A percentile compares a stretch with the other conserved stretches of the same genome.
Conservation (phyloP, 2,329 filamentous ascomycete species). For the Calonectria montana region DNA sequence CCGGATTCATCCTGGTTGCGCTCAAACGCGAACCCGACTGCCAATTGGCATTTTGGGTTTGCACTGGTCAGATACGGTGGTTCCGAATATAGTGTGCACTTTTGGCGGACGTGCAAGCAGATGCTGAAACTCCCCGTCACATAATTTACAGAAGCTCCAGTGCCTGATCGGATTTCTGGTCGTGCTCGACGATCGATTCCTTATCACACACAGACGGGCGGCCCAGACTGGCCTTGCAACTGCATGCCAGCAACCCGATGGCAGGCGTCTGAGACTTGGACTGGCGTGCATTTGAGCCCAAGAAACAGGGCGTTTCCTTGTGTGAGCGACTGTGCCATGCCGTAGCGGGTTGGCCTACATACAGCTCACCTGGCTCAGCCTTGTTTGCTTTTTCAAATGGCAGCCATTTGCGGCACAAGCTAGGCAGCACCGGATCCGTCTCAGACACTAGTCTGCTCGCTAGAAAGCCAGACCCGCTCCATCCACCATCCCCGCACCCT, state of each 20-base stretch:
- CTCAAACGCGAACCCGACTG: neutral
- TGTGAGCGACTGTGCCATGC: slow-evolving; percentile 24
- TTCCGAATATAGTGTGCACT: neutral
- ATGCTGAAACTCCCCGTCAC: neutral
- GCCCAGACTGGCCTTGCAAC: neutral
- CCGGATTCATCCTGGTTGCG: slow-evolving; percentile 32
- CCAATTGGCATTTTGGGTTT: neutral
- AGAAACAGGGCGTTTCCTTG: slow-evolving; percentile 38
- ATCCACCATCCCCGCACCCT: slow-evolving; percentile 9
- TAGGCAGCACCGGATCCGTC: slow-evolving; percentile 31
- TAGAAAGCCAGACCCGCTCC: slow-evolving; percentile 16
- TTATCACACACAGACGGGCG: neutral
- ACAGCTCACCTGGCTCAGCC: slow-evolving; percentile 20
- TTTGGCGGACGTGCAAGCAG: neutral
- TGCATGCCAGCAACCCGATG: neutral
- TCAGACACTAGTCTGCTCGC: slow-evolving; percentile 15
- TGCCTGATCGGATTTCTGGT: neutral
- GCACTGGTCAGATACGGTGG: neutral
- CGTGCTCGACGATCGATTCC: slow-evolving; percentile 3
- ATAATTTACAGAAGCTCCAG: neutral
- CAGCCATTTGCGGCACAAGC: slow-evolving; percentile 36
- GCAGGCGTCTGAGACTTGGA: slow-evolving; percentile 10
- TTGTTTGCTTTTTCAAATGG: slow-evolving; percentile 43
- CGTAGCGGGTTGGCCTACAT: slow-evolving; percentile 31
- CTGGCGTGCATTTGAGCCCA: slow-evolving; percentile 28